These are phyloP conservation scores for Neocallimastix lanati DNA, from an alignment of 192 early-diverging fungal genomes.

Conservation along the genomic window DNA sequence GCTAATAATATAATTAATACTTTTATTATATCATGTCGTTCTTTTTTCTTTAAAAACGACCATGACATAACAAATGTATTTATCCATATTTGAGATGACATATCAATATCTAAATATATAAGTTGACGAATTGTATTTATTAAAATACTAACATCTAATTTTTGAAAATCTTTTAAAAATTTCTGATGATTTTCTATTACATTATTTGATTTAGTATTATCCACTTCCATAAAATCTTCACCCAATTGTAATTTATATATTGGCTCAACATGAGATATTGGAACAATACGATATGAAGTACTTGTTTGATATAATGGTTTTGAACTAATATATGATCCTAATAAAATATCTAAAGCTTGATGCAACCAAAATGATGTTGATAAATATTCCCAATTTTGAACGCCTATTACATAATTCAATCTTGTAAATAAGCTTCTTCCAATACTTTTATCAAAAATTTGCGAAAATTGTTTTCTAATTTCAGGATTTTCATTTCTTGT, in stretches of 20 bases:
- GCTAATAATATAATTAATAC: slow-evolving; percentile 67
- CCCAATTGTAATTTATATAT: background rate
- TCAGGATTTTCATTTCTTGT: slow-evolving; percentile 60
- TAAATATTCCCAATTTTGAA: slow-evolving; percentile 92
- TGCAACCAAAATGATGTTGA: slow-evolving; percentile 75
- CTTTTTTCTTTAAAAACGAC: slow-evolving; percentile 46
- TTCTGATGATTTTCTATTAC: slow-evolving; percentile 32
- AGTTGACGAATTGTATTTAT: slow-evolving; percentile 16
- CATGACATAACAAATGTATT: slow-evolving; percentile 68
- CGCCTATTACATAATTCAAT: slow-evolving; percentile 71
- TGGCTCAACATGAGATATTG: background rate
- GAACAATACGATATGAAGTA: background rate
- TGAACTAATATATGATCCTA: slow-evolving; percentile 22
- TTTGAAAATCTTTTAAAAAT: slow-evolving; percentile 38
- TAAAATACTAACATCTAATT: slow-evolving; percentile 15
- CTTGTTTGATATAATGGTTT: background rate
- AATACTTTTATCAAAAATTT: slow-evolving; percentile 61
- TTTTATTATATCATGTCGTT: slow-evolving; percentile 72
- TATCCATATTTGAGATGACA: slow-evolving; percentile 66
- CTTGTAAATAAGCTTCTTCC: slow-evolving; percentile 35
- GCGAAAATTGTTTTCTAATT: slow-evolving; percentile 60
- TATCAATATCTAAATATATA: slow-evolving; percentile 19
- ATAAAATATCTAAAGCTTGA: slow-evolving; percentile 71
- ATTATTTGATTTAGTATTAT: background rate
- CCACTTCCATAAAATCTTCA: slow-evolving; percentile 14